A percentile compares a stretch with the other conserved stretches of the same genome.
These are phyloP conservation scores for Taphrina flavorubra DNA, from an alignment of 1,139 yeast genomes.

Conservation along the genomic window DNA sequence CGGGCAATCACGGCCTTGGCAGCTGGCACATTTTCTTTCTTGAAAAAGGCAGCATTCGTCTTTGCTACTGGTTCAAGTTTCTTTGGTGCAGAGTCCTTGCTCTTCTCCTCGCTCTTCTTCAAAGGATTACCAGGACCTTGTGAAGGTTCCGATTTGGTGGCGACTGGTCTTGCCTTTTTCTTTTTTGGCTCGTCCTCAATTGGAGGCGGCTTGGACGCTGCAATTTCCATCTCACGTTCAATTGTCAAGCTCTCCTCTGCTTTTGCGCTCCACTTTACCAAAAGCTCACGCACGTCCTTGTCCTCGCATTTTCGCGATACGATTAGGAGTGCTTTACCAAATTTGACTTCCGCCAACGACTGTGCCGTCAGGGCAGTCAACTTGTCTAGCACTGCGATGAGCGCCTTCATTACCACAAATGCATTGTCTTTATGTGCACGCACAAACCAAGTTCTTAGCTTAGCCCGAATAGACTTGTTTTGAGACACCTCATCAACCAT, in stretches of 20 bases:
- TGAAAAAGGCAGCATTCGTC: conserved; percentile 33
- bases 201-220: conserved; percentile 26
- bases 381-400: conserved; percentile 23
- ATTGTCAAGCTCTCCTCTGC: conserved; percentile 29
- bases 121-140: too few species aligned
- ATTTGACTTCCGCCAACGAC: conserved; percentile 30
- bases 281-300: conserved; percentile 15
- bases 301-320: conserved; percentile 36
- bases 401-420: conserved; percentile 19
- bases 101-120: conserved; percentile 12
- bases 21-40: conserved; percentile 19
- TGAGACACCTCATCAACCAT: conserved; percentile 29
- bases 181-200: conserved; percentile 23
- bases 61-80: conserved; percentile 34
- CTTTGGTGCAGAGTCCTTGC: conserved; percentile 3
- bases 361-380: conserved; percentile 24
- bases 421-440: conserved; percentile 33
- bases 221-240: conserved; percentile 25
- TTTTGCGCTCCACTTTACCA: conserved; percentile 8
- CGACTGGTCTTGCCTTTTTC: conserved; percentile 11
- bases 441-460: conserved; percentile 35
- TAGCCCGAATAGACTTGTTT: conserved; percentile 32
- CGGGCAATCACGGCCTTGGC: conserved; percentile 20
- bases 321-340: conserved; percentile 34
- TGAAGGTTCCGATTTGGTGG: not conserved